Conservation (phyloP, 148 eudicot genomes). For the Cornus suecica region DNA sequence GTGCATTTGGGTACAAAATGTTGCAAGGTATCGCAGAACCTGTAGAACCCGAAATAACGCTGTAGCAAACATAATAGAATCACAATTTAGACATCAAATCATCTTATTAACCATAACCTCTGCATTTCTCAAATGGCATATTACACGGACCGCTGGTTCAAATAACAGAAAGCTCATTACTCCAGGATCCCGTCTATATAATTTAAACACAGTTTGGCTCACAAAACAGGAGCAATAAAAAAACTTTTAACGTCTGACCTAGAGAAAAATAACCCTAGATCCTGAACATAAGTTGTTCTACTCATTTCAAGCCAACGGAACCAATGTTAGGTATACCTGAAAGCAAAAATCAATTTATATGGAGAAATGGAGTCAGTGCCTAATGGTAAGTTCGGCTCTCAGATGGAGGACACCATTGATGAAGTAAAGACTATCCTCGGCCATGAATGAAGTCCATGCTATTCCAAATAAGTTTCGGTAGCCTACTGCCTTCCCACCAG, state of each 20-base stretch:
- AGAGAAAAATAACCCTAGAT: conserved; percentile 3
- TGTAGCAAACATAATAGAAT: too few relatives aligned
- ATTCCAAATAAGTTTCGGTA: conserved; percentile 57
- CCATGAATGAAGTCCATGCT: conserved; percentile 62
- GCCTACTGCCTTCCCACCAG: conserved; percentile 73
- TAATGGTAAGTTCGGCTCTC: conserved; percentile 62
- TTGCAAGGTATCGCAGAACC: too few relatives aligned
- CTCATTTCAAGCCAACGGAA: background rate
- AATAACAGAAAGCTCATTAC: too few relatives aligned
- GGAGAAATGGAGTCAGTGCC: conserved; percentile 1
- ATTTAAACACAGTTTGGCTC: conserved; percentile 9
- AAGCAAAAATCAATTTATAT: background rate
- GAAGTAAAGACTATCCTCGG: conserved; percentile 57
- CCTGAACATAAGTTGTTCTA: background rate
- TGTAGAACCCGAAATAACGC: too few relatives aligned
- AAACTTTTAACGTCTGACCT: background rate
- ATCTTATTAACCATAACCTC: too few relatives aligned
- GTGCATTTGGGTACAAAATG: too few relatives aligned
- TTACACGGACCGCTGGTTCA: too few relatives aligned
- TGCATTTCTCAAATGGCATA: too few relatives aligned
- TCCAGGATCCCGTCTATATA: too few relatives aligned
- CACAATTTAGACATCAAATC: too few relatives aligned
- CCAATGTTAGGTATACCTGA: conserved; percentile 13
- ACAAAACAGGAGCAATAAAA: background rate
- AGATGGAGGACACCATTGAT: conserved; percentile 59